Evolutionary conservation across 441 rosid genomes (phyloP).

Genomic region (Hypseocharis bilobata): DNA sequence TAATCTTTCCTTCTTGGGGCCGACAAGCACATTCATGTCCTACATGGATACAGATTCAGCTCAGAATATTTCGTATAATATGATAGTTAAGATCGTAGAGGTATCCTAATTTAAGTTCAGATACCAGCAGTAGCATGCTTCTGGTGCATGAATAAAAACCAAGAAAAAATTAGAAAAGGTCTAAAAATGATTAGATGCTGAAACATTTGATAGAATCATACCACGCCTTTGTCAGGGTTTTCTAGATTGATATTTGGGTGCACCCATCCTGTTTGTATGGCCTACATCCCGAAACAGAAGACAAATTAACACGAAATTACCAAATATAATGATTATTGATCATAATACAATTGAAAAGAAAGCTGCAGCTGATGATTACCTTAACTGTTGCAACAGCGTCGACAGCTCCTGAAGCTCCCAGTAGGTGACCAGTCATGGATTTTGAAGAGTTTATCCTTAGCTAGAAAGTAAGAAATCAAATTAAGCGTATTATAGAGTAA

Average conservation of each 20-base stretch:
- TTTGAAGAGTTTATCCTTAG: conserved; percentile 29
- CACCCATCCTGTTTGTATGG: conserved; percentile 90
- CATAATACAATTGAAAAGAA: too few species aligned
- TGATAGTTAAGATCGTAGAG: too few species aligned
- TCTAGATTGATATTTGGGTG: conserved; percentile 95
- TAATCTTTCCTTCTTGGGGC: conserved; percentile 23
- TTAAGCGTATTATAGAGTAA: too few species aligned
- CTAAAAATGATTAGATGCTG: too few species aligned
- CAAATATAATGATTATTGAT: too few species aligned
- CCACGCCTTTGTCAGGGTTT: conserved; percentile 43
- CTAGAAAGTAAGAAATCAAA: conserved; percentile 11
- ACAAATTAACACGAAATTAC: not conserved
- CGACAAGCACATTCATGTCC: conserved; percentile 21
- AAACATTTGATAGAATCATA: not conserved
- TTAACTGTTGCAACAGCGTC: conserved; percentile 26
- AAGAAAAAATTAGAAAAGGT: too few species aligned
- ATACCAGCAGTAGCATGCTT: too few species aligned
- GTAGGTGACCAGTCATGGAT: conserved; percentile 34
- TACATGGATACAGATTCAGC: not conserved
- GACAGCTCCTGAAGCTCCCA: conserved; percentile 32
- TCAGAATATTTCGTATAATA: not conserved
- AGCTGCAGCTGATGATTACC: conserved; percentile 21
- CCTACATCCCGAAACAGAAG: conserved; percentile 34
- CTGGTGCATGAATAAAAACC: too few species aligned
- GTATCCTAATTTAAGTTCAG: too few species aligned